Conservation (phyloP, 2,329 filamentous ascomycete species). For the Zalaria obscura region DNA sequence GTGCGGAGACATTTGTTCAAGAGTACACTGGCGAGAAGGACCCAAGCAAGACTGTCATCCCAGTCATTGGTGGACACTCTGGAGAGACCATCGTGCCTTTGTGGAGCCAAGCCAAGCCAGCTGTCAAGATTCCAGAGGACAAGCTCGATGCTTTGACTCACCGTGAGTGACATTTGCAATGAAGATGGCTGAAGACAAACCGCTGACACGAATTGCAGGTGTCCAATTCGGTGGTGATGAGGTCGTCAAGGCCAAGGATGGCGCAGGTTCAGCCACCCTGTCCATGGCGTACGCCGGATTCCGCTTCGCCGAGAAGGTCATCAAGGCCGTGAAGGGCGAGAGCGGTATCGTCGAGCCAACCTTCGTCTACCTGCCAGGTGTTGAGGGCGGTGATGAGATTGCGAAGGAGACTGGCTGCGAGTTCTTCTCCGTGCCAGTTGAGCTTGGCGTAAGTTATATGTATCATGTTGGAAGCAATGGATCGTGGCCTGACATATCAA, state of each 20-base stretch:
- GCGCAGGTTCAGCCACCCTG: slow-evolving; percentile 75
- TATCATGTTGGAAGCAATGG: background rate
- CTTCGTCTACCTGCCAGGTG: slow-evolving; percentile 86
- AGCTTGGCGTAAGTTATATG: slow-evolving; percentile 67
- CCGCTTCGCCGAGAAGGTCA: slow-evolving; percentile 88
- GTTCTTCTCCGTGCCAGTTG: slow-evolving; percentile 91
- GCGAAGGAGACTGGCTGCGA: slow-evolving; percentile 70
- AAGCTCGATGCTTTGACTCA: slow-evolving; percentile 85
- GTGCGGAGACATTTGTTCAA: slow-evolving; percentile 91
- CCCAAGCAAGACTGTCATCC: slow-evolving; percentile 70
- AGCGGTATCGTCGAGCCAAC: slow-evolving; percentile 88
- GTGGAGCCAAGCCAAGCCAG: slow-evolving; percentile 78
- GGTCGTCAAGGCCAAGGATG: slow-evolving; percentile 90
- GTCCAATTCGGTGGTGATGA: slow-evolving; percentile 97
- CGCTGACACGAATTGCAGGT: slow-evolving; percentile 23
- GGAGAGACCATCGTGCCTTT: slow-evolving; percentile 96
- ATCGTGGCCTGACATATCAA: slow-evolving; percentile 4
- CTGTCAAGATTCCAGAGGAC: slow-evolving; percentile 68
- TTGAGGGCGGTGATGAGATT: slow-evolving; percentile 76
- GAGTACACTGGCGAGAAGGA: slow-evolving; percentile 70
- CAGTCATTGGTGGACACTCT: slow-evolving; percentile 93
- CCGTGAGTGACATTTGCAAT: slow-evolving; percentile 36
- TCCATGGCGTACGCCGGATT: slow-evolving; percentile 95
- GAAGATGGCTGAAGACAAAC: no score
- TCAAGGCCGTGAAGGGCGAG: slow-evolving; percentile 78